Conservation (phyloP, 73 alveolate species). For the Tetrahymena elliotti region DNA sequence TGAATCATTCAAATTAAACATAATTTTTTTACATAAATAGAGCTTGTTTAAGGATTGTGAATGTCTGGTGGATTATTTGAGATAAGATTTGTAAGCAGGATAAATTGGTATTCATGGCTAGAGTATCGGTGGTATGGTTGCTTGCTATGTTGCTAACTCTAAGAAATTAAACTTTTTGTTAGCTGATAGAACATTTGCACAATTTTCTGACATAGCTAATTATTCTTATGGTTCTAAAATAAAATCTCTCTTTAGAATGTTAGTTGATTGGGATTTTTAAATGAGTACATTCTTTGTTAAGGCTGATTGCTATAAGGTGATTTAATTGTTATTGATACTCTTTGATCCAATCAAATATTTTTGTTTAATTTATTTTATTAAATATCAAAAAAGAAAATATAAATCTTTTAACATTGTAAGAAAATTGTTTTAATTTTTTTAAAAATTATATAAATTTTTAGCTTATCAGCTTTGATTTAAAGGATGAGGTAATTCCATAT, state of each 20-base stretch:
- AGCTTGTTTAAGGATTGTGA: slow-evolving; percentile 40
- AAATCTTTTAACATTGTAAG: no score
- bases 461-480: slow-evolving; percentile 27
- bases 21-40: no score
- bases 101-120: slow-evolving; percentile 58
- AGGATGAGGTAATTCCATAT: slow-evolving; percentile 41
- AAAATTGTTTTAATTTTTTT: background rate
- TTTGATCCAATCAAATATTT: no score
- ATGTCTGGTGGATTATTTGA: slow-evolving; percentile 32
- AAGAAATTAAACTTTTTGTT: slow-evolving; percentile 47
- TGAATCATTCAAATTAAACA: background rate
- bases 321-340: slow-evolving; percentile 9
- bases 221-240: slow-evolving; percentile 38
- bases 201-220: slow-evolving; percentile 23
- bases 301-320: slow-evolving; percentile 43
- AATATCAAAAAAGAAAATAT: no score
- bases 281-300: background rate
- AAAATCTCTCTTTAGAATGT: background rate
- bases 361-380: no score
- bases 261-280: slow-evolving; percentile 34
- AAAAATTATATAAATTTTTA: background rate
- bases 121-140: slow-evolving; percentile 59
- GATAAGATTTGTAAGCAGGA: slow-evolving; percentile 9
- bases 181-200: slow-evolving; percentile 52
- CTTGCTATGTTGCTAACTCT: slow-evolving; percentile 40